Conservation (phyloP, 2,329 filamentous ascomycete genomes). For the Hymenotorrendiella dingleyae region DNA sequence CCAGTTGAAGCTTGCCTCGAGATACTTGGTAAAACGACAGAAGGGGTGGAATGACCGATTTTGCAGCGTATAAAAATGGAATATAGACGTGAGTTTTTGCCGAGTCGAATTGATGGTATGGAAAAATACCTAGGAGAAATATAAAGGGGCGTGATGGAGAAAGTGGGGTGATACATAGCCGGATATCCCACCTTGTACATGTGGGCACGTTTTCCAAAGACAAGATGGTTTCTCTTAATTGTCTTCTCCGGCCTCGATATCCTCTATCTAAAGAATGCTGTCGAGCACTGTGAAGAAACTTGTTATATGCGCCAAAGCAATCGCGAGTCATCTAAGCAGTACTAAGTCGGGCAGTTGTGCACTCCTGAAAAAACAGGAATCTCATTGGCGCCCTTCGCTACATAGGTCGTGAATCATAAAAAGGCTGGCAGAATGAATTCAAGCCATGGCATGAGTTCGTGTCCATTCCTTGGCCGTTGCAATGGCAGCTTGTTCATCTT, state of each 20-base stretch:
- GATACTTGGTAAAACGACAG: too few relatives aligned
- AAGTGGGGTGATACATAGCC: too few relatives aligned
- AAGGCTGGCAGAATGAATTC: background rate
- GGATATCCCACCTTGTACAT: too few relatives aligned
- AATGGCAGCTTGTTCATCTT: conserved; percentile 88
- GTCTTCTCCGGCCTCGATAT: background rate
- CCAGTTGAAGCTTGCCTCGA: too few relatives aligned
- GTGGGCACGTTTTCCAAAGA: too few relatives aligned
- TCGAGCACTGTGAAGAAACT: conserved; percentile 6
- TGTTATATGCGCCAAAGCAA: conserved; percentile 8
- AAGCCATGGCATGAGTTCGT: conserved; percentile 34
- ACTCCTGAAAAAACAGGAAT: background rate
- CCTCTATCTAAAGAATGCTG: conserved; percentile 11
- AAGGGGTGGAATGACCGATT: too few relatives aligned
- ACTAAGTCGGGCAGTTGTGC: background rate
- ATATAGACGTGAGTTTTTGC: too few relatives aligned
- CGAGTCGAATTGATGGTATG: too few relatives aligned
- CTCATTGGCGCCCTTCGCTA: background rate
- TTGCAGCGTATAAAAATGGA: too few relatives aligned
- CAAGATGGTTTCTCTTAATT: too few relatives aligned
- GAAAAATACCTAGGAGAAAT: too few relatives aligned
- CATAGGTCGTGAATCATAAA: conserved; percentile 5
- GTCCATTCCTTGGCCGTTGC: conserved; percentile 93
- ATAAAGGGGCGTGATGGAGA: too few relatives aligned
- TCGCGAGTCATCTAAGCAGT: background rate